phyloP scores from a whole-genome alignment of 2,329 filamentous ascomycete genomes.

The Aspergillus sp. region DNA sequence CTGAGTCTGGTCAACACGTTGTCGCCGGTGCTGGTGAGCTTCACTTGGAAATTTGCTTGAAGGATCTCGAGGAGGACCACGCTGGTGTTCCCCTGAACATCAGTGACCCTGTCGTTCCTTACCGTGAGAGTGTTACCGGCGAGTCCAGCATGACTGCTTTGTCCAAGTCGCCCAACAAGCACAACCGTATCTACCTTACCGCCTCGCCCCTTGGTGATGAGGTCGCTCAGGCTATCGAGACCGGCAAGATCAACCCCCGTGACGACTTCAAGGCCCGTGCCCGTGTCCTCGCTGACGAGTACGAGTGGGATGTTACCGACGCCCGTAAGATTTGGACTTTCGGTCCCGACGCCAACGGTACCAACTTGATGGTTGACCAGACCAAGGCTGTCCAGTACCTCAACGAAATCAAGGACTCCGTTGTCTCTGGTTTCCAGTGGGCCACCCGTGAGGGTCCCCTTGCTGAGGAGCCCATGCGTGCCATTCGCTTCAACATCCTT shows the following conservation, averaged over 20 bases:
- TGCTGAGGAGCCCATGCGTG: constrained; percentile 97
- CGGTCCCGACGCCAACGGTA: constrained; percentile 93
- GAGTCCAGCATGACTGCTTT: constrained; percentile 92
- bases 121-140: constrained; percentile 88
- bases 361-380: constrained; percentile 98
- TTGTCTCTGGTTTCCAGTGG: constrained; percentile 99
- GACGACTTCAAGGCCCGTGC: constrained; percentile 99
- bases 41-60: constrained; percentile 99
- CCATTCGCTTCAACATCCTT: constrained; percentile 96
- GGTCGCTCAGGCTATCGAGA: constrained; percentile 82
- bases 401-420: constrained; percentile 99
- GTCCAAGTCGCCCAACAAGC: constrained; percentile 99
- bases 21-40: constrained; percentile 99
- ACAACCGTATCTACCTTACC: constrained; percentile 98
- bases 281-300: constrained; percentile 91
- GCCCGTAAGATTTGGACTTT: constrained; percentile 99
- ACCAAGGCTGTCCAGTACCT: constrained; percentile 99
- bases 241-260: constrained; percentile 85
- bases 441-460: constrained; percentile 95
- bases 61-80: constrained; percentile 99
- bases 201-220: constrained; percentile 91
- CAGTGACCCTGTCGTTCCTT: constrained; percentile 96
- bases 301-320: constrained; percentile 99
- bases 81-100: constrained; percentile 96
- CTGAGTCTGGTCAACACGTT: constrained; percentile 94